Percentiles rank a stretch among this genome's conserved stretches.
Evolutionary conservation across 306 rosid species (phyloP).

Genomic region (Macrotyloma uniflorum): DNA sequence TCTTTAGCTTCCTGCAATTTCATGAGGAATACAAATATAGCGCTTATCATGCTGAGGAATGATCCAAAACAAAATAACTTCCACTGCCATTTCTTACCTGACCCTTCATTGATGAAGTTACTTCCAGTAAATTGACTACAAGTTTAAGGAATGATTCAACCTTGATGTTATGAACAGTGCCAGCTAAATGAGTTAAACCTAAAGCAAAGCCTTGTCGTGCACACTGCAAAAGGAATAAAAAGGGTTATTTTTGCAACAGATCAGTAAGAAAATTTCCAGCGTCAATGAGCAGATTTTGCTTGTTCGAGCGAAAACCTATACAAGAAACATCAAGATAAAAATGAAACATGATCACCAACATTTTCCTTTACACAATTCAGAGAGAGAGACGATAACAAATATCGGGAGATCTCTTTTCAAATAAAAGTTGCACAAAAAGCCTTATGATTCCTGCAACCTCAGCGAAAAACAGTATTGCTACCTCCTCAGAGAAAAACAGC

Average conservation of each 20-base stretch:
- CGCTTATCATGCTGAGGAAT: conserved; percentile 15
- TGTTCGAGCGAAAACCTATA: neutral
- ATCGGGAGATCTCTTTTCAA: neutral
- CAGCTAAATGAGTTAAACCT: conserved; percentile 65
- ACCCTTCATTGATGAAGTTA: conserved; percentile 94
- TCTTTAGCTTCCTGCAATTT: conserved; percentile 84
- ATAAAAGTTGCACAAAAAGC: neutral
- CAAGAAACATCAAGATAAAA: neutral
- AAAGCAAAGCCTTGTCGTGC: conserved; percentile 94
- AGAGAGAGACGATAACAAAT: neutral
- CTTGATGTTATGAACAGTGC: conserved; percentile 52
- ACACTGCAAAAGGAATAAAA: conserved; percentile 67
- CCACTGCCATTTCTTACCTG: conserved; percentile 61
- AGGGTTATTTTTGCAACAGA: conserved; percentile 3
- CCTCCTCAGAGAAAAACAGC: neutral
- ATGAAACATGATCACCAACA: neutral
- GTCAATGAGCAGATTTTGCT: neutral
- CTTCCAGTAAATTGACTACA: conserved; percentile 73
- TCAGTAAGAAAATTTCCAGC: conserved; percentile 4
- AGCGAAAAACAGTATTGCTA: too few relatives aligned
- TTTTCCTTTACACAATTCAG: neutral
- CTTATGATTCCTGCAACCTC: neutral
- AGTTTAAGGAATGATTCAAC: conserved; percentile 85
- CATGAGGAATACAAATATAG: conserved; percentile 31
- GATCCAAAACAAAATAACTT: conserved; percentile 5